Percentiles rank a stretch among this genome's conserved stretches.
Conservation (phyloP, 371 early-diverging fungal genomes). For the Batkoa obscura region DNA sequence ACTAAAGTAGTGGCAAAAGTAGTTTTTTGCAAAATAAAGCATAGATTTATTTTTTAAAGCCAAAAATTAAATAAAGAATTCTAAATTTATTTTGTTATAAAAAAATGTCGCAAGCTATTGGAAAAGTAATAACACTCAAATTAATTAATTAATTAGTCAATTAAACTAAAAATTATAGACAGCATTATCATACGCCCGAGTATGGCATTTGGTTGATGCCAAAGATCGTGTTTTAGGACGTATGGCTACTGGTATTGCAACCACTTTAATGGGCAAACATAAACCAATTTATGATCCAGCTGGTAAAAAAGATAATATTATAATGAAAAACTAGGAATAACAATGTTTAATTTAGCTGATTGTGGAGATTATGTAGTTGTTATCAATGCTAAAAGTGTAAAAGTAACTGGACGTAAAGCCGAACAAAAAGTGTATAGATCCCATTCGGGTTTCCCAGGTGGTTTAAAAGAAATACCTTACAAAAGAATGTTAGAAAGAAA, state of each 20-base stretch:
- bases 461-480: conserved; percentile 64
- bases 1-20: too few relatives aligned
- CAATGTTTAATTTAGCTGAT: conserved; percentile 50
- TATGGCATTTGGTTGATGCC: conserved; percentile 94
- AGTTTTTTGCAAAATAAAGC: too few relatives aligned
- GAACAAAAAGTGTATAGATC: conserved; percentile 75
- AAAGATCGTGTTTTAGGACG: conserved; percentile 75
- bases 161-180: conserved; percentile 29
- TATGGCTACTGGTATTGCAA: conserved; percentile 68
- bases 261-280: conserved; percentile 90
- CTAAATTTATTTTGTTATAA: too few relatives aligned
- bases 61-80: too few relatives aligned
- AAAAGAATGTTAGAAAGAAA: conserved; percentile 53
- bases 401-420: conserved; percentile 70
- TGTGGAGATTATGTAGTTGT: conserved; percentile 96
- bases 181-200: conserved; percentile 75
- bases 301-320: too few relatives aligned
- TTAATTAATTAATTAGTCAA: background rate
- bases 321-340: too few relatives aligned
- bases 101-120: conserved; percentile 28
- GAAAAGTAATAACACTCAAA: too few relatives aligned
- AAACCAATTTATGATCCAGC: conserved; percentile 91
- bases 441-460: conserved; percentile 84
- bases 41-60: too few relatives aligned
- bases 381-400: conserved; percentile 71